Conservation (phyloP, 2,329 filamentous ascomycete genomes). For the Orbilia ellipsospora region DNA sequence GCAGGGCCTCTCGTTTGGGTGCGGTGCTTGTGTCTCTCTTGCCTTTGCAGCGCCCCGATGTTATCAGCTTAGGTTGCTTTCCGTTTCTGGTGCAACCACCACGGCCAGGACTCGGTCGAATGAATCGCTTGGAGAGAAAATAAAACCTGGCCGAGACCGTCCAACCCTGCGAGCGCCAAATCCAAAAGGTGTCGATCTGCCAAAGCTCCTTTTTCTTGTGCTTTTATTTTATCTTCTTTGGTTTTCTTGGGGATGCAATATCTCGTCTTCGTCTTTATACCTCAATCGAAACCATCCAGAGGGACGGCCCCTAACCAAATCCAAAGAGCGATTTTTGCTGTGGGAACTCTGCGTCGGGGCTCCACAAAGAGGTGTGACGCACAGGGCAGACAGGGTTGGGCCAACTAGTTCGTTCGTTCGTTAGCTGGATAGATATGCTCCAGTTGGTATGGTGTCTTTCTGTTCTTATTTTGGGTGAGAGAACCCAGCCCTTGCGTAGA, state of each 20-base stretch:
- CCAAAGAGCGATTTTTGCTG: constrained; percentile 53
- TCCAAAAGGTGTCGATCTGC: too few relatives aligned
- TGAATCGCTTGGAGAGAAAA: background rate
- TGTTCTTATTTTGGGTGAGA: constrained; percentile 52
- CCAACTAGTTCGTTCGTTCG: background rate
- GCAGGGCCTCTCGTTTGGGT: background rate
- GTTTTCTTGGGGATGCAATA: constrained; percentile 3
- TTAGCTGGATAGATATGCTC: constrained; percentile 6
- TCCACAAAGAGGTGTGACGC: constrained; percentile 42
- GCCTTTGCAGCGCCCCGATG: constrained; percentile 36
- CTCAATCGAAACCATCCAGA: background rate
- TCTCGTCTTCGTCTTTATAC: constrained; percentile 22
- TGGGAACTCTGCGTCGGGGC: constrained; percentile 23
- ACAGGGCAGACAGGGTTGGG: constrained; percentile 30
- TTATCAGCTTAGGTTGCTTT: constrained; percentile 50
- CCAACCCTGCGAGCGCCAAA: background rate
- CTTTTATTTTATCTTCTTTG: too few relatives aligned
- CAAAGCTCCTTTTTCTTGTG: too few relatives aligned
- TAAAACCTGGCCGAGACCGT: constrained; percentile 29
- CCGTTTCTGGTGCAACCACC: constrained; percentile 54
- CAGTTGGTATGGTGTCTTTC: constrained; percentile 26
- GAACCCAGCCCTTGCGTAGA: constrained; percentile 40
- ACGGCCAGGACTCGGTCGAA: constrained; percentile 36
- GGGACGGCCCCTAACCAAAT: constrained; percentile 4
- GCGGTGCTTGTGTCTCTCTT: constrained; percentile 33